Percentiles rank a stretch among this genome's conserved stretches.
Conservation (phyloP, 2,329 filamentous ascomycete genomes). For the Cladophialophora bantiana region DNA sequence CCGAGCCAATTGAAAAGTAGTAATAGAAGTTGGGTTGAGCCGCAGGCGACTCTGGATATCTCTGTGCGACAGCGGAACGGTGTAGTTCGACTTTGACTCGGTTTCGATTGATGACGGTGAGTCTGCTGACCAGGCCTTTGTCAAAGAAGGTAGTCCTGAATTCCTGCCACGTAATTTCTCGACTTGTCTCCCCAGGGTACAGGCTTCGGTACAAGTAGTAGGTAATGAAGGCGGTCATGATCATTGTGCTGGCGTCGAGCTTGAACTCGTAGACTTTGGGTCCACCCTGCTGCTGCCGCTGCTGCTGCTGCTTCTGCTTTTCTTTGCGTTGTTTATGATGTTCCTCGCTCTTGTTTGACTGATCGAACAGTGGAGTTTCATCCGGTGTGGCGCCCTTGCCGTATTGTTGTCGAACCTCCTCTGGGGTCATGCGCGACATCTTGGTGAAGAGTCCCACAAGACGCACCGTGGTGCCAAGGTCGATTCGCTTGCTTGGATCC, state of each 20-base stretch:
- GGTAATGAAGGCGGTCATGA: conserved; percentile 66
- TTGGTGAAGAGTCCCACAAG: conserved; percentile 64
- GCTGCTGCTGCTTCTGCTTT: conserved; percentile 43
- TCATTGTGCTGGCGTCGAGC: conserved; percentile 61
- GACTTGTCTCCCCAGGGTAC: conserved; percentile 68
- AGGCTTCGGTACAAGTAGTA: conserved; percentile 71
- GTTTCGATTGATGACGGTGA: conserved; percentile 78
- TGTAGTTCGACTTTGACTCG: conserved; percentile 82
- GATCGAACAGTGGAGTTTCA: conserved; percentile 36
- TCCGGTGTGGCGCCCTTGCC: conserved; percentile 34
- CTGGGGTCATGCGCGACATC: conserved; percentile 60
- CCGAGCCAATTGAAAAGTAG: conserved; percentile 93
- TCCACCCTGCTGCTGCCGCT: conserved; percentile 48
- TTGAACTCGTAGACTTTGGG: conserved; percentile 56
- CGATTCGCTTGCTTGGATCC: conserved; percentile 52
- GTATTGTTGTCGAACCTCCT: conserved; percentile 48
- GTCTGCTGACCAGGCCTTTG: conserved; percentile 93
- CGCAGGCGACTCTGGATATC: conserved; percentile 78
- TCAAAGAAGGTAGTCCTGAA: conserved; percentile 92
- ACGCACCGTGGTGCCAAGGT: conserved; percentile 66
- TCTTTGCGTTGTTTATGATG: conserved; percentile 44
- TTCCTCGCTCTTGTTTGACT: conserved; percentile 41
- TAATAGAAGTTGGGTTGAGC: conserved; percentile 76
- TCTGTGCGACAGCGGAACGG: conserved; percentile 72
- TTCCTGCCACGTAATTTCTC: conserved; percentile 98